Percentiles rank a stretch among this genome's conserved stretches.
Conservation (phyloP, 1,284 basidiomycete species). For the Pyrrhoderma noxium region DNA sequence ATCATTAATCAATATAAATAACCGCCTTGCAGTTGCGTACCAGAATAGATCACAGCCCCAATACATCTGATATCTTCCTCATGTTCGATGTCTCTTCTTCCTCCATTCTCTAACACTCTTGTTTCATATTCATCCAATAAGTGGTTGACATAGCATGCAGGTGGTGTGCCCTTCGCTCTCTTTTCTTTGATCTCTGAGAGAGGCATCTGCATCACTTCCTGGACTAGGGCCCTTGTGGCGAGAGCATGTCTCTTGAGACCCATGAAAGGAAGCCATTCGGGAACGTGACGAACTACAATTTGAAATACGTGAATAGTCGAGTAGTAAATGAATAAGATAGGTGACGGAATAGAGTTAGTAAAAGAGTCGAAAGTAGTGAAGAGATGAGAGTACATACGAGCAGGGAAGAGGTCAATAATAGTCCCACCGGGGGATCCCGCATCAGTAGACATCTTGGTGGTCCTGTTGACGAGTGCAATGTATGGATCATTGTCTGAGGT, state of each 20-base stretch:
- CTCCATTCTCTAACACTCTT: background rate
- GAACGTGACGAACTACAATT: conserved; percentile 11
- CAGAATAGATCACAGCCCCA: conserved; percentile 15
- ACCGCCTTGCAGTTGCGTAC: conserved; percentile 6
- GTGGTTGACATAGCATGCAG: conserved; percentile 6
- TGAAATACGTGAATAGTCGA: background rate
- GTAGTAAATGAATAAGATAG: no score
- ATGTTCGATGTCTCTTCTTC: conserved; percentile 5
- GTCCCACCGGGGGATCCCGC: conserved; percentile 11
- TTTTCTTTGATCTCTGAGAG: conserved; percentile 13
- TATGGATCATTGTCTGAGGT: conserved; percentile 9
- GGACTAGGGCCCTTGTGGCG: conserved; percentile 2
- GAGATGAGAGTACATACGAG: conserved; percentile 3
- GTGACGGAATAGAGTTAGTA: no score
- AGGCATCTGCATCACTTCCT: conserved; percentile 14
- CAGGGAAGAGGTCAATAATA: conserved; percentile 15
- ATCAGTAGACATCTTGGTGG: conserved; percentile 10
- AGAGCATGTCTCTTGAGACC: conserved; percentile 12
- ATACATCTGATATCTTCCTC: conserved; percentile 15
- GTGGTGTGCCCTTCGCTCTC: conserved; percentile 8
- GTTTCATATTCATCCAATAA: conserved; percentile 16
- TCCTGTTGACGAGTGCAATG: conserved; percentile 8
- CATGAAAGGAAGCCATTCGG: conserved; percentile 14
- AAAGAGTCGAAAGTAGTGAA: no score
- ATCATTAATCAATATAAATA: background rate